Base-by-base conservation (phyloP, 192 early-diverging fungal genomes). In the Backusella mclennaniae region DNA sequence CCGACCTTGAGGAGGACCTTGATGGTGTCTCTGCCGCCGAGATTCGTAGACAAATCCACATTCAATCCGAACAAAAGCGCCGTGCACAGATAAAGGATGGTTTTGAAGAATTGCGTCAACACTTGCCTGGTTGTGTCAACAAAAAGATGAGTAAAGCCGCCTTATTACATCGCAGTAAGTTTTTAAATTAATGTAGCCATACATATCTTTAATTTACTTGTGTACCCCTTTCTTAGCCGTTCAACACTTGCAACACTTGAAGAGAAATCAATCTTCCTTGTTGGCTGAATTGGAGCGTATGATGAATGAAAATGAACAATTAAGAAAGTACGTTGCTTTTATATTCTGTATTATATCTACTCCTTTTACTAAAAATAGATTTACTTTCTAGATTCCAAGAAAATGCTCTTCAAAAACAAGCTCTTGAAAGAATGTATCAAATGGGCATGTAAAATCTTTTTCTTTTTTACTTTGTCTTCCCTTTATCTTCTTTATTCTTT, bases 61-160 rank as follows among this genome's bases (percentile, higher is more conserved):
- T 85, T 71, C 84, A 85, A 71, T 80, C 77, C 56, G 84, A 85
- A 56, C 84, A 85, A 38, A 85, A 80, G 71, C 75, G 84, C 56
- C 84, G 84, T 49, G 84, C 84, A 38, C 81, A 85, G 71, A 85
- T 85, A n/a, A 80, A 80, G 66, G 84, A 85, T 76, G 84, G 84
- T 4, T 85, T 85, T 78, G 79, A 85, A 69, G 81, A 85, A 76
- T 74, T 85, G n/a, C 78, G 81, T 36, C 70, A 82, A 67, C 84
- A 85, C 44, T 73, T 85, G 52, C 84, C 84, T 36, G 74, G 77
- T 23, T 76, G 76, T 73, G 49, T 73, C 35, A 80, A 82, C 31
- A 80, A 82, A 23, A 85, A 85, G 72, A 85, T 85, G 84, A 83
- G 81, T 38, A 85, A 85, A 53, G 84, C 84, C 56, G 76, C 76